Percentiles rank a stretch among this genome's conserved stretches.
Conservation (phyloP, 805 yeast species). For the Candida gorgasii region DNA sequence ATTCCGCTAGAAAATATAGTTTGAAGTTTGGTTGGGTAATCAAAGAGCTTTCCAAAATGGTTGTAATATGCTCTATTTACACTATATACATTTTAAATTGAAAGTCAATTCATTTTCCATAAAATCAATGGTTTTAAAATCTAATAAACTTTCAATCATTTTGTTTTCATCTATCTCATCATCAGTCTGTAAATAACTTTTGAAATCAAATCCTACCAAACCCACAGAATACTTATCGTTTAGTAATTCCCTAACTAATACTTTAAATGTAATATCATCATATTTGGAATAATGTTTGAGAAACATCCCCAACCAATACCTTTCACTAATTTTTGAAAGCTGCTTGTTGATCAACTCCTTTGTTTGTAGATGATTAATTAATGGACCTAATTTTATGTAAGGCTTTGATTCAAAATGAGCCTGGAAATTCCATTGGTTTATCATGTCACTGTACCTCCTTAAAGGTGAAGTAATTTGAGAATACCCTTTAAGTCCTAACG, state of each 20-base stretch:
- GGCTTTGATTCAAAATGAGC: conserved; percentile 15
- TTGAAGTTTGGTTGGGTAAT: no score
- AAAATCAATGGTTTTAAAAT: conserved; percentile 30
- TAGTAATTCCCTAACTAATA: conserved; percentile 17
- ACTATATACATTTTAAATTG: conserved; percentile 9
- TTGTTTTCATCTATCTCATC: conserved; percentile 18
- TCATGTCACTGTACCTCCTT: conserved; percentile 76
- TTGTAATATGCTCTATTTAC: no score
- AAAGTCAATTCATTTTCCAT: conserved; percentile 36
- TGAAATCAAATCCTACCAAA: conserved; percentile 16
- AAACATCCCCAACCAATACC: conserved; percentile 41
- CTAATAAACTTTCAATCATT: conserved; percentile 11
- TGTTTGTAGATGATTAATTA: conserved; percentile 33
- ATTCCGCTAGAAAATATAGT: no score
- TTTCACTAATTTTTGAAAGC: conserved; percentile 24
- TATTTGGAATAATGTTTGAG: conserved; percentile 25
- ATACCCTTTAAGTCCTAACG: conserved; percentile 63
- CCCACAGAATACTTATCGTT: conserved; percentile 5
- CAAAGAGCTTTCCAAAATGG: no score
- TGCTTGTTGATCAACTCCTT: conserved; percentile 28
- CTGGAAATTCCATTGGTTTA: conserved; percentile 74
- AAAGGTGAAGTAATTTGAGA: conserved; percentile 87
- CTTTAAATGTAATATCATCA: conserved; percentile 20
- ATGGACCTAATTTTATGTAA: conserved; percentile 13
- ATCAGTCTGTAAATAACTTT: conserved; percentile 19